Base-by-base conservation (phyloP, 1,139 yeast genomes). In the Neolecta irregularis region DNA sequence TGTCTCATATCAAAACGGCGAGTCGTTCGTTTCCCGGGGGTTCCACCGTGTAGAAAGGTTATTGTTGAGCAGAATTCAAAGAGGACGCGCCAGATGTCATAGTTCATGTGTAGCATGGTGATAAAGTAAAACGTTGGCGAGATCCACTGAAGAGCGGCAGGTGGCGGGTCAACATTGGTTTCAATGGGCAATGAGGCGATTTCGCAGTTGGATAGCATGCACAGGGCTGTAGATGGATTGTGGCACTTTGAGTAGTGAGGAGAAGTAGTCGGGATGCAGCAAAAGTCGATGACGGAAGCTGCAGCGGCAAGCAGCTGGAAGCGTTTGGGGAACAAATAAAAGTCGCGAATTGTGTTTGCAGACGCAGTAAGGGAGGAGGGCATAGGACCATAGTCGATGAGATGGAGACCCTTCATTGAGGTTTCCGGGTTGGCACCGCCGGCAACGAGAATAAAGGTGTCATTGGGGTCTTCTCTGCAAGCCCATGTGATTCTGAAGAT, bases 361-460 rank as follows among this genome's bases (percentile, higher is more conserved):
- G 94, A 75, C 12, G 21, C 20, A 0, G 94, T 76, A 39, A 83
- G 58, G 37, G 72, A 68, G 24, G 93, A n/a, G n/a, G n/a, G n/a
- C n/a, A n/a, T n/a, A n/a, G n/a, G n/a, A 1, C 95, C 95, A 48
- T 80, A 77, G 45, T 81, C 81, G 41, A 85, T 58, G 38, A 75
- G 60, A 5, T 73, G 67, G 6, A 85, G 48, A 21, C 71, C 69
- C 44, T 69, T 72, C 23, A 59, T 54, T 0, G 73, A 72, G 6
- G 63, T 60, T 6, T 51, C 51, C n/a, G n/a, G n/a, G n/a, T n/a
- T n/a, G n/a, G n/a, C 74, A 15, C 83, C 88, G 8, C 92, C 92
- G 16, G 74, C 67, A 3, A 85, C 61, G 16, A 85, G 50, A 16
- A 83, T 53, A 2, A 78, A 69, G 0, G 96, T 81, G 32, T 69